A percentile compares a stretch with the other conserved stretches of the same genome.
Evolutionary conservation across 2,329 filamentous ascomycete genomes (phyloP).

Genomic region (Exophiala mesophila): DNA sequence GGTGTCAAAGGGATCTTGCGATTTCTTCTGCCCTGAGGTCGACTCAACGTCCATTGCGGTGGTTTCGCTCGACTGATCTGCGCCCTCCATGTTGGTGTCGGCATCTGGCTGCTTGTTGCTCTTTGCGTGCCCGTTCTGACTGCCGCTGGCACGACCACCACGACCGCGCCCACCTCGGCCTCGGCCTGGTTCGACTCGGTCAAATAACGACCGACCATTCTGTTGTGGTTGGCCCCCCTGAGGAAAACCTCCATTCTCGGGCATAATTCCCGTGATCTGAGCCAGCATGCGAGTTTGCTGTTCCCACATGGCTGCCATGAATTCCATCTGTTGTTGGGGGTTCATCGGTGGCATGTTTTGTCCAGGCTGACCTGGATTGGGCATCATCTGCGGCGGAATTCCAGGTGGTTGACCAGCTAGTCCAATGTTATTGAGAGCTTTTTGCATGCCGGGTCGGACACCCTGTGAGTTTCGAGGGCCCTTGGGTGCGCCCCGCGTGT

Average conservation of each 20-base stretch:
- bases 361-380: slow-evolving; percentile 41
- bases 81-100: slow-evolving; percentile 22
- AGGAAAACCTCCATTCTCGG: slow-evolving; percentile 44
- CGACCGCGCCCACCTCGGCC: slow-evolving; percentile 22
- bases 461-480: slow-evolving; percentile 59
- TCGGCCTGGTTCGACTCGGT: slow-evolving; percentile 53
- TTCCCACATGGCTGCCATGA: slow-evolving; percentile 68
- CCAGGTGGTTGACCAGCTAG: slow-evolving; percentile 13
- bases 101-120: slow-evolving; percentile 11
- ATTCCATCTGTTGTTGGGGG: slow-evolving; percentile 65
- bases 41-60: slow-evolving; percentile 54
- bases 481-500: slow-evolving; percentile 59
- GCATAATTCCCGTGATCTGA: slow-evolving; percentile 56
- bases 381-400: slow-evolving; percentile 43
- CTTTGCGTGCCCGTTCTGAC: slow-evolving; percentile 23
- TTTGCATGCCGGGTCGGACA: slow-evolving; percentile 44
- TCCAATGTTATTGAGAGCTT: slow-evolving; percentile 37
- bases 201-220: slow-evolving; percentile 63
- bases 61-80: slow-evolving; percentile 17
- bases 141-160: slow-evolving; percentile 21
- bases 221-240: slow-evolving; percentile 33
- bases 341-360: slow-evolving; percentile 53
- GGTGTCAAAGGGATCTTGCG: slow-evolving; percentile 54
- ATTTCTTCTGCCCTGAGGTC: slow-evolving; percentile 43
- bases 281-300: slow-evolving; percentile 84